Conservation (phyloP, 768 basidiomycete species). For the Paxillus rubicundulus region DNA sequence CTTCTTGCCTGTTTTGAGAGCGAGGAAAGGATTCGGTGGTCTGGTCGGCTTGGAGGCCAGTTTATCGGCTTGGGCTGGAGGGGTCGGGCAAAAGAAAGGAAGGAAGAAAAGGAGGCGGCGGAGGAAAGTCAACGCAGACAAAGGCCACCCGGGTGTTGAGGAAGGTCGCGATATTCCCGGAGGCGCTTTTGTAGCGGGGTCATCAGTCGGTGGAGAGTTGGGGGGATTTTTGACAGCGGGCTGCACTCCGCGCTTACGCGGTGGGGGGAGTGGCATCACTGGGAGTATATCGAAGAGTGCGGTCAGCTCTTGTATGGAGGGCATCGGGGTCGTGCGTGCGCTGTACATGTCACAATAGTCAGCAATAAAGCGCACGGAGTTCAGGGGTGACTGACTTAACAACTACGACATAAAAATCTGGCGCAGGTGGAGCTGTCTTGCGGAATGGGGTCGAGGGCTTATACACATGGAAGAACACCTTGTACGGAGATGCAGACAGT, state of each 20-base stretch:
- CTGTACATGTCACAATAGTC: conserved; percentile 39
- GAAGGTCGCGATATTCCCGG: conserved; percentile 6
- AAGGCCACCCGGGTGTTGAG: not conserved
- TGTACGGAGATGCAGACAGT: conserved; percentile 59
- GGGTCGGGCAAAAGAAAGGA: not conserved
- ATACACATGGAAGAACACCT: conserved; percentile 86
- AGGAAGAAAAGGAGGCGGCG: conserved; percentile 7
- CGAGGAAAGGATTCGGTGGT: conserved; percentile 68
- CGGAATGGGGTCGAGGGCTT: conserved; percentile 86
- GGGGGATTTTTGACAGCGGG: conserved; percentile 2
- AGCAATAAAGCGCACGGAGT: not conserved
- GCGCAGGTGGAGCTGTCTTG: conserved; percentile 70
- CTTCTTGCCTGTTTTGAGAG: conserved; percentile 81
- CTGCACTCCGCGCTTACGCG: conserved; percentile 37
- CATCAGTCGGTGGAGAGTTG: not conserved
- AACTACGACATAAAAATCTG: conserved; percentile 85
- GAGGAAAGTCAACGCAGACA: not conserved
- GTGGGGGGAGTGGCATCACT: conserved; percentile 56
- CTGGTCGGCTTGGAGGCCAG: conserved; percentile 32
- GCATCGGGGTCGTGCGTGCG: conserved; percentile 79
- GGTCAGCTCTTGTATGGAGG: conserved; percentile 73
- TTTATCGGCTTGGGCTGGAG: conserved; percentile 24
- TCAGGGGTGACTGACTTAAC: conserved; percentile 62
- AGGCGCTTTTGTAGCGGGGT: conserved; percentile 1
- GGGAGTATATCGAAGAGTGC: conserved; percentile 71